Conservation (phyloP, 1,284 basidiomycete genomes). For the Mycosarcoma mackinlayi region DNA sequence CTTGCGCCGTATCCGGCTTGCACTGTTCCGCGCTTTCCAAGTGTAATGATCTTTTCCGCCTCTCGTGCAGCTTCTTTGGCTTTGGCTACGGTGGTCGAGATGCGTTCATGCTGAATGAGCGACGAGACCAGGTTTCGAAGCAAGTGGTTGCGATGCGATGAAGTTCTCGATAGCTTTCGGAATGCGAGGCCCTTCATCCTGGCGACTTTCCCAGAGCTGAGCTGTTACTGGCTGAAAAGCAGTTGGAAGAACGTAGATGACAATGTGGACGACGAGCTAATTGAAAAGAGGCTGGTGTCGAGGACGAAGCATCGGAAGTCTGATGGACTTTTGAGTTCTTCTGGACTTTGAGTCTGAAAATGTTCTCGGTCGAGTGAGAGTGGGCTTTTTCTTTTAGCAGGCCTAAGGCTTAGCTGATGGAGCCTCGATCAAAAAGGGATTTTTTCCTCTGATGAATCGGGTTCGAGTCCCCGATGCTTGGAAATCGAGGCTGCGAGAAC, state of each 20-base stretch:
- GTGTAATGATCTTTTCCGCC: conserved; percentile 83
- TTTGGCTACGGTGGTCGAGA: conserved; percentile 95
- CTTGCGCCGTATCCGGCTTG: conserved; percentile 50
- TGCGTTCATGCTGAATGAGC: conserved; percentile 92
- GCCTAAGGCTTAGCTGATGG: conserved; percentile 11
- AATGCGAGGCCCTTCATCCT: conserved; percentile 67
- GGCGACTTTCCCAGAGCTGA: not conserved
- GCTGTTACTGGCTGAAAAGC: not conserved
- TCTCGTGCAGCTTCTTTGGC: conserved; percentile 90
- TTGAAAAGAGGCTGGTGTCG: conserved; percentile 7
- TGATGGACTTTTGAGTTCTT: conserved; percentile 10
- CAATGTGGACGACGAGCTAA: conserved; percentile 2
- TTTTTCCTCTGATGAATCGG: no score
- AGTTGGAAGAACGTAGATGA: not conserved
- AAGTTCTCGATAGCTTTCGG: conserved; percentile 62
- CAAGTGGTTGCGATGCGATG: conserved; percentile 47
- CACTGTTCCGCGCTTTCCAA: conserved; percentile 58
- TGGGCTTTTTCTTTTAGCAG: not conserved
- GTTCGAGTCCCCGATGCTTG: no score
- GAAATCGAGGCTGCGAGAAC: conserved; percentile 2
- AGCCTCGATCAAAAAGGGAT: no score
- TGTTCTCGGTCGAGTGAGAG: conserved; percentile 41
- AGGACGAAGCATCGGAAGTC: not conserved
- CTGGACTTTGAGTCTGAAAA: conserved; percentile 5
- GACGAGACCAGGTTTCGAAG: conserved; percentile 86